Conservation (phyloP, 257 asterid genomes). For the Solanum pimpinellifolium region DNA sequence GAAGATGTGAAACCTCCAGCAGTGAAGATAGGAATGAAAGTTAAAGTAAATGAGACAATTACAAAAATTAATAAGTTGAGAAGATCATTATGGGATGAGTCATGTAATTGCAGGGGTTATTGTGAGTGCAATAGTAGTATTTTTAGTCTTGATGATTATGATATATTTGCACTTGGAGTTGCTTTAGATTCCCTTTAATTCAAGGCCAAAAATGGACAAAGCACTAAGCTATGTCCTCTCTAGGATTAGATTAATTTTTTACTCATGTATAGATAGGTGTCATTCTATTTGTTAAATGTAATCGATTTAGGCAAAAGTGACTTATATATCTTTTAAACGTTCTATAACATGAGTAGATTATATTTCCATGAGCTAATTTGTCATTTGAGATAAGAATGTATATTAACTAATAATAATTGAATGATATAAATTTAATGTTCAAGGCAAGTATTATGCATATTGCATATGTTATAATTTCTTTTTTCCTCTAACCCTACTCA, state of each 20-base stretch:
- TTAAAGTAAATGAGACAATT: neutral
- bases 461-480: neutral
- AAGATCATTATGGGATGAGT: neutral
- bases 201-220: neutral
- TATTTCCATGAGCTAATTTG: neutral
- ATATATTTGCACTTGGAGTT: conserved; percentile 22
- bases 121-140: conserved; percentile 2
- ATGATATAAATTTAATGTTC: neutral
- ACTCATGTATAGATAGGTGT: neutral
- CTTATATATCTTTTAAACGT: neutral
- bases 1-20: conserved; percentile 40
- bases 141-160: conserved; percentile 5
- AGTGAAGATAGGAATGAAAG: conserved; percentile 29
- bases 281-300: neutral
- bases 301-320: neutral
- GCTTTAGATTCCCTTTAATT: conserved; percentile 23
- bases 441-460: neutral
- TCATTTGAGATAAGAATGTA: neutral
- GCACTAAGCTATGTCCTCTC: neutral
- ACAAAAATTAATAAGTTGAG: neutral
- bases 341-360: too few species aligned
- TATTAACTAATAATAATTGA: too few species aligned
- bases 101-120: neutral
- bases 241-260: neutral
- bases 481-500: neutral